phyloP scores from a whole-genome alignment of 306 rosid genomes.

The Heteromeles arbutifolia region DNA sequence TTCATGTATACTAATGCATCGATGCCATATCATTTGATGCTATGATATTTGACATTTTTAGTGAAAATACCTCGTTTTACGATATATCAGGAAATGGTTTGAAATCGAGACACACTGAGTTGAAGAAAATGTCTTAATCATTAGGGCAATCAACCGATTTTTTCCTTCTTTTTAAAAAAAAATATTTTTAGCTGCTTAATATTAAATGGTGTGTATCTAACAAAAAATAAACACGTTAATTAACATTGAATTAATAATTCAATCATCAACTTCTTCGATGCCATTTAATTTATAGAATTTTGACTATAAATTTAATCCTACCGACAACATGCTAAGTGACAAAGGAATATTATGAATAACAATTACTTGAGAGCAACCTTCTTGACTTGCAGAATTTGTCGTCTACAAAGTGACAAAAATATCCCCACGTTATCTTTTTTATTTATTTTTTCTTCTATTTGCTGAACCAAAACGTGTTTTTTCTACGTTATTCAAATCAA shows the following conservation, averaged over 20 bases:
- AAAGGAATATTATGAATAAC: constrained; percentile 6
- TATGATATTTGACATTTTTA: no score
- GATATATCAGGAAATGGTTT: no score
- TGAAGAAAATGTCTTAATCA: no score
- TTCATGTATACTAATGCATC: no score
- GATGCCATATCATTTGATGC: no score
- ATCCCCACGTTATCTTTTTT: constrained; percentile 5
- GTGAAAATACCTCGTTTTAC: no score
- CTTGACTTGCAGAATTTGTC: constrained; percentile 41
- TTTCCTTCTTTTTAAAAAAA: no score
- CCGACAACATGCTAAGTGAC: constrained; percentile 7
- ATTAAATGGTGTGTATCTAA: no score
- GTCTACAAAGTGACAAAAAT: constrained; percentile 28
- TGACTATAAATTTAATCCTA: fast-evolving
- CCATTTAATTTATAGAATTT: no score
- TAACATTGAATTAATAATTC: fast-evolving
- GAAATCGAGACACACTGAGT: no score
- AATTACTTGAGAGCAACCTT: constrained; percentile 12
- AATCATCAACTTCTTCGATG: fast-evolving
- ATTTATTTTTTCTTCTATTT: neutral
- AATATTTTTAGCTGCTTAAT: neutral
- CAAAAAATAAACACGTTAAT: no score
- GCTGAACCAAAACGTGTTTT: neutral
- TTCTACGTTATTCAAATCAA: neutral
- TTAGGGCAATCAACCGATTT: no score